Evolutionary conservation across 257 asterid species (phyloP).

Genomic region (Nicotiana tomentosiformis): DNA sequence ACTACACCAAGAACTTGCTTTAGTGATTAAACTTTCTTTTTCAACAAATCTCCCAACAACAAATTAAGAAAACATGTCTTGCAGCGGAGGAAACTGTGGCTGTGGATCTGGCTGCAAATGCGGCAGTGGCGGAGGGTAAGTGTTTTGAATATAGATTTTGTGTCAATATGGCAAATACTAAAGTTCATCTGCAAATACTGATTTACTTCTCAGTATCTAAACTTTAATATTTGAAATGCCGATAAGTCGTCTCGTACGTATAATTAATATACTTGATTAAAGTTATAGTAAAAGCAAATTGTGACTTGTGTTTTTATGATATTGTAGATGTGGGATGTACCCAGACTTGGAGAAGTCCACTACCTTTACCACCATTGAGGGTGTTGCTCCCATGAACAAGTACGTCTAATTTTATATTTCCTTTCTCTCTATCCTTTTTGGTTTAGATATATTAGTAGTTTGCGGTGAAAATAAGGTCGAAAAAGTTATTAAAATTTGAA

Average conservation of each 20-base stretch:
- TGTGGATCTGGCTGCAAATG: too few species aligned
- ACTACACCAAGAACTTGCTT: too few species aligned
- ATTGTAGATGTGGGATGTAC: constrained; percentile 19
- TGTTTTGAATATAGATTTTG: not conserved
- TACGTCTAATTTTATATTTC: not conserved
- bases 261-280: too few species aligned
- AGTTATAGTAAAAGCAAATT: not conserved
- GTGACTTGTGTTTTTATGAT: not conserved
- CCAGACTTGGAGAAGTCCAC: constrained; percentile 16
- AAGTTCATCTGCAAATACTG: too few species aligned
- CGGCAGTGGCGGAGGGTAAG: constrained; percentile 11
- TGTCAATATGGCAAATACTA: too few species aligned
- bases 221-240: too few species aligned
- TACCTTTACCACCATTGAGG: constrained; percentile 16
- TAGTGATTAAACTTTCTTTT: not conserved
- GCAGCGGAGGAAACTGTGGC: constrained; percentile 3
- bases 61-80: not conserved
- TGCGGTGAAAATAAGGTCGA: too few species aligned
- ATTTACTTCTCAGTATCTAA: too few species aligned
- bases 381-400: constrained; percentile 20
- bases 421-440: not conserved
- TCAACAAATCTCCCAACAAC: not conserved
- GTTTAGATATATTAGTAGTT: not conserved
- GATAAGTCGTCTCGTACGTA: too few species aligned
- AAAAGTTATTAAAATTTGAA: too few species aligned